phyloP scores from a whole-genome alignment of 2,329 filamentous ascomycete genomes.

The Penicillium sp. region DNA sequence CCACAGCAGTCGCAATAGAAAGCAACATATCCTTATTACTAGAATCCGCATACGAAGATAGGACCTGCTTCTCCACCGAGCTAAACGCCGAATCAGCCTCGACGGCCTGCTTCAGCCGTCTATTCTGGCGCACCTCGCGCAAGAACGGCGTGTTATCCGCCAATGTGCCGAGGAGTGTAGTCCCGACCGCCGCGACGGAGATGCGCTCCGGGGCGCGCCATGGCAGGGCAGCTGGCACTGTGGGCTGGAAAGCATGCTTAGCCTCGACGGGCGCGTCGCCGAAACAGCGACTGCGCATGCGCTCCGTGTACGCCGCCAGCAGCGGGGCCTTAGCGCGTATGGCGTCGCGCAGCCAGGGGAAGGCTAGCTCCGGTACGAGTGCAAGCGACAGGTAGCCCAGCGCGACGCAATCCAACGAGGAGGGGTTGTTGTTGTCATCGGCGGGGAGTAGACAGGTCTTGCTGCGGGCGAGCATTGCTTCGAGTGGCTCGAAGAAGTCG shows the following conservation, averaged over 20 bases:
- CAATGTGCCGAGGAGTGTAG: conserved; percentile 36
- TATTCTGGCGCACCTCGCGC: conserved; percentile 38
- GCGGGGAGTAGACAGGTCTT: conserved; percentile 57
- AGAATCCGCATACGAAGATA: conserved; percentile 26
- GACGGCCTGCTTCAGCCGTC: conserved; percentile 37
- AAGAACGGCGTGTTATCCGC: conserved; percentile 41
- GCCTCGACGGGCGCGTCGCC: conserved; percentile 26
- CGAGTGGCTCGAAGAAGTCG: conserved; percentile 70
- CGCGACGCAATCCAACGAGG: conserved; percentile 74
- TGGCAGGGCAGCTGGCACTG: conserved; percentile 26
- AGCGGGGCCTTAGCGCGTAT: conserved; percentile 53
- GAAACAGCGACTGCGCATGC: conserved; percentile 40
- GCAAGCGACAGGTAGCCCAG: conserved; percentile 79
- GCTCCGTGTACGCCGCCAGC: conserved; percentile 48
- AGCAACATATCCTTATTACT: conserved; percentile 37
- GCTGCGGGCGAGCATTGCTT: conserved; percentile 56
- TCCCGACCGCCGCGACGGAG: conserved; percentile 33
- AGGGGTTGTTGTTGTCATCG: conserved; percentile 47
- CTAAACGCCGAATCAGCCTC: conserved; percentile 30
- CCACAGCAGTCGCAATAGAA: conserved; percentile 38
- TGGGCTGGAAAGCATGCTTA: conserved; percentile 24
- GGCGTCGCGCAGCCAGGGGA: conserved; percentile 61
- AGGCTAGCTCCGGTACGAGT: conserved; percentile 60
- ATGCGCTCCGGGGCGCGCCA: conserved; percentile 39
- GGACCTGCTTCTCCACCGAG: conserved; percentile 23